Evolutionary conservation across 2,329 filamentous ascomycete species (phyloP).

Genomic region (Dothidotthia symphoricarpi): DNA sequence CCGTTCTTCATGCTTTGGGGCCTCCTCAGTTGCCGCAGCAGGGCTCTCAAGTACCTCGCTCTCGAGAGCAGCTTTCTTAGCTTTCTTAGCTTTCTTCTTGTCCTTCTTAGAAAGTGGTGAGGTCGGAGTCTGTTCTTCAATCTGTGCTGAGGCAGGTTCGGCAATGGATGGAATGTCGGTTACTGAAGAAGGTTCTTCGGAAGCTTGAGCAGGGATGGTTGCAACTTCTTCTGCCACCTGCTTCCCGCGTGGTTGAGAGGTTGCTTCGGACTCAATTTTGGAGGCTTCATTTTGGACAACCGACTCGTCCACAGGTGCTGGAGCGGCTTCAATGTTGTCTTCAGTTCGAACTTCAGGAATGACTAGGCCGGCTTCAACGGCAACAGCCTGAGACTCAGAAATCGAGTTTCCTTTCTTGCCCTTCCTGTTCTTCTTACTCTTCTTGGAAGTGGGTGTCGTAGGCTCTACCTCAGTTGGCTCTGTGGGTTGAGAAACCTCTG

Average conservation of each 20-base stretch:
- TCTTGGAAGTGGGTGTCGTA: slow-evolving; percentile 16
- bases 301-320: slow-evolving; percentile 2
- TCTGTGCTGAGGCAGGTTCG: slow-evolving; percentile 1
- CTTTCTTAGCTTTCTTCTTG: slow-evolving; percentile 27
- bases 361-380: background rate
- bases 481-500: background rate
- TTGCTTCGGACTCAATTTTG: background rate
- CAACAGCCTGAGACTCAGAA: slow-evolving; percentile 19
- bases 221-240: background rate
- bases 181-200: background rate
- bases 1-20: background rate
- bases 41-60: slow-evolving; percentile 4
- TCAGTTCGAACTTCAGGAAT: slow-evolving; percentile 3
- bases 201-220: background rate
- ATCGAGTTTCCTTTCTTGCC: slow-evolving; percentile 22
- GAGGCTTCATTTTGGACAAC: background rate
- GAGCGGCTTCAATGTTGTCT: background rate
- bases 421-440: slow-evolving; percentile 32
- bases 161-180: background rate
- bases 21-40: slow-evolving; percentile 7
- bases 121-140: slow-evolving; percentile 1
- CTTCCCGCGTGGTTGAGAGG: background rate
- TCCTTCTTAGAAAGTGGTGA: slow-evolving; percentile 21
- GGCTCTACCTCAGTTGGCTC: slow-evolving; percentile 3
- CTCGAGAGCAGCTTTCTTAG: slow-evolving; percentile 13